Base-by-base conservation (phyloP, 331 rosid species). In the Pyrus hybrid region DNA sequence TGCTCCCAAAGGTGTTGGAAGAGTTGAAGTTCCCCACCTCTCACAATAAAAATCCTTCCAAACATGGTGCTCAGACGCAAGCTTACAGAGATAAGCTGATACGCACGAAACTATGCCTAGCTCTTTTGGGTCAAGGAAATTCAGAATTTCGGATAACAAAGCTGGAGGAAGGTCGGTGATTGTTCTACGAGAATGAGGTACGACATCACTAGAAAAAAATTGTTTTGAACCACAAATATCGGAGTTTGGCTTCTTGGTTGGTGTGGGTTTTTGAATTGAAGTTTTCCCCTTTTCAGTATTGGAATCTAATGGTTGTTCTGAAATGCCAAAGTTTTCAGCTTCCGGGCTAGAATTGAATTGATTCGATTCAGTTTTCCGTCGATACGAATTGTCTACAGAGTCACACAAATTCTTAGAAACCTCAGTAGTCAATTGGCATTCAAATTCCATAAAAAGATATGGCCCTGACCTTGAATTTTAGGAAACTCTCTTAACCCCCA, bases 1-100 rank as follows among this genome's bases (percentile, higher is more conserved):
- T 0, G 89, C 63, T 75, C 80, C 88, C 75, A 75, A 51, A 14
- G 69, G 79, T 22, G 74, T 28, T 0, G 83, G 83, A 68, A 77
- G 53, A 21, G 90, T 47, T 32, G 97, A 97, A 71, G 88, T 93
- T 68, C 91, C 97, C 98, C 98, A 93, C 80, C 98, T 90, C 80
- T 91, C 93, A 82, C 86, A 80, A 79, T 91, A 93, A 83, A 93
- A 93, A 17, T 85, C 90, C 89, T 93, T 93, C 98, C 98, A 93
- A 58, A 89, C 98, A 85, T 86, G 89, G 75, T 93, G 98, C 72
- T 93, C 97, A 2, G 96, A 87, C 1, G 97, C 93, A 72, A 90
- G 78, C 70, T 88, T 63, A 35, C 78, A 85, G 13, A 93, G 82
- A 82, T 80, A 70, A 0, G 88, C 69, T 4, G 97, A 91, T 64